Base-by-base conservation (phyloP, 352 stramenopile species). In the Globisporangium yorkense region DNA sequence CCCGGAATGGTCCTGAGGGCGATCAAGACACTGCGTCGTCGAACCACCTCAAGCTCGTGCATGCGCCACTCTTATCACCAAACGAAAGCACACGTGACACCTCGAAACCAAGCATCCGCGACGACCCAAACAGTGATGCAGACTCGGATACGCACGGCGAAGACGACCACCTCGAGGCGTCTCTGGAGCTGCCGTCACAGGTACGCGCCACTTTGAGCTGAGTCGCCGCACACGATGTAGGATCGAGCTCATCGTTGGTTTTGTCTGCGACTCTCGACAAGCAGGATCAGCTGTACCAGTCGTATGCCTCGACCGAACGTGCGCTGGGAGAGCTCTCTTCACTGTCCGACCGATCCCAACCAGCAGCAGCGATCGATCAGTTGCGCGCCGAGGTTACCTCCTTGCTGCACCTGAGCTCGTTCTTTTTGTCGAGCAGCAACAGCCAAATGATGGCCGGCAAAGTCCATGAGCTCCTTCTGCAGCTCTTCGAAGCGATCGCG, bases 161-260 rank as follows among this genome's bases (percentile, higher is more conserved):
- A 10, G 56, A 71, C 8, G 75, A 79, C 49, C 68, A 67, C 9
- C 58, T 75, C 0, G 78, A 86, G 41, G 60, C 78, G 2, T 88
- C 74, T 0, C 44, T 88, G 3, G 67, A 72, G 31, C 65, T 88
- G 0, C 76, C 78, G 9, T 87, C 78, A 1, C 66, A 67, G 21
- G 72, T 82, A 56, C n/a, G 45, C 2, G 1, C 3, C 40, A 15
- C 35, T 40, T 40, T 40, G 35, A 16, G 10, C 35, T 12, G 37
- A 43, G 37, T 3, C 16, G 37, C 37, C 5, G 37, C 37, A 5
- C 37, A 18, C 37, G 4, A 5, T 5, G 37, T 43, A 18, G 37
- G 37, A 43, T 12, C 37, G 37, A 43, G 12, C 0, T 43, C 21
- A 43, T 33, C 5, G 2, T 3, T 20, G 5, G 9, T 49, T 2